These are phyloP conservation scores for Trichoderma asperelloides DNA, from an alignment of 495 filamentous ascomycete genomes.

Conservation along the genomic window DNA sequence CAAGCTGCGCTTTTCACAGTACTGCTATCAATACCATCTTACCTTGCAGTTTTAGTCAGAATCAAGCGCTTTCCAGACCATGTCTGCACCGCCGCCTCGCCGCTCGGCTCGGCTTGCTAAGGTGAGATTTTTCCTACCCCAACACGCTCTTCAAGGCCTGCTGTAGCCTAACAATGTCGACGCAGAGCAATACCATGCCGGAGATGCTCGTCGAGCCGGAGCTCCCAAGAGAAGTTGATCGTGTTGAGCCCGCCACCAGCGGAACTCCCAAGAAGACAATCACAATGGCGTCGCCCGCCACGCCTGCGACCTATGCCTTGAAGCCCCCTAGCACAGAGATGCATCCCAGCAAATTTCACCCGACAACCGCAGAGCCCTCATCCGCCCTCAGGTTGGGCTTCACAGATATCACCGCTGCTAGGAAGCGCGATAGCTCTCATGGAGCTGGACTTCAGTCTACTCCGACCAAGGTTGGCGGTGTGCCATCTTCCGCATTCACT, in stretches of 20 bases:
- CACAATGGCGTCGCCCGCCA: conserved; percentile 28
- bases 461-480: conserved; percentile 35
- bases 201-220: conserved; percentile 14
- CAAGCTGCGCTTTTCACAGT: not conserved
- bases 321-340: conserved; percentile 60
- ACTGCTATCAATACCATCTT: conserved; percentile 6
- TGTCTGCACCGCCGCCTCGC: conserved; percentile 30
- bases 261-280: not conserved
- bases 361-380: conserved; percentile 54
- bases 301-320: conserved; percentile 31
- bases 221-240: conserved; percentile 3
- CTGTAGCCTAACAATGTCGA: conserved; percentile 6
- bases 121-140: conserved; percentile 23
- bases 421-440: conserved; percentile 25
- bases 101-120: conserved; percentile 39
- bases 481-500: conserved; percentile 57
- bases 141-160: conserved; percentile 12
- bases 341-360: conserved; percentile 68
- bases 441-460: conserved; percentile 29
- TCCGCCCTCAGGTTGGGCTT: conserved; percentile 61
- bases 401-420: conserved; percentile 43
- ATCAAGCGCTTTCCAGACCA: conserved; percentile 15
- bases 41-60: conserved; percentile 8
- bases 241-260: conserved; percentile 1
- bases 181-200: not conserved